Conservation (phyloP, 2,329 filamentous ascomycete genomes). For the Ophiosphaerella narmari region DNA sequence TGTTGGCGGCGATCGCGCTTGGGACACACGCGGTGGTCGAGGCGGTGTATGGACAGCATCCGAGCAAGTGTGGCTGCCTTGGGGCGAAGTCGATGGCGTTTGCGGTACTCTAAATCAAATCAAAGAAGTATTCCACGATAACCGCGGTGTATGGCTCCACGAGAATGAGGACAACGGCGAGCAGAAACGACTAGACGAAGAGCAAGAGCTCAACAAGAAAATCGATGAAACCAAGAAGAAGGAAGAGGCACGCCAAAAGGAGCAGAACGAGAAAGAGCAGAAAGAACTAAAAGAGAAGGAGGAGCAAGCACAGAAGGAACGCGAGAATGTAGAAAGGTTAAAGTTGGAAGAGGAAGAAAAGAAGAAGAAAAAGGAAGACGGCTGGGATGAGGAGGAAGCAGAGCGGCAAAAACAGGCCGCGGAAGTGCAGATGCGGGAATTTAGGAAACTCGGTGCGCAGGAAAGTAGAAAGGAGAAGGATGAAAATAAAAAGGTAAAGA, state of each 20-base stretch:
- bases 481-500: too few species aligned
- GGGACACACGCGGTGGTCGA: constrained; percentile 57
- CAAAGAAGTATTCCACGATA: constrained; percentile 55
- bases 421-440: neutral
- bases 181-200: constrained; percentile 14
- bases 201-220: constrained; percentile 14
- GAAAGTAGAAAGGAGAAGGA: too few species aligned
- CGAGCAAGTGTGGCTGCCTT: constrained; percentile 53
- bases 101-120: constrained; percentile 43
- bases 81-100: constrained; percentile 51
- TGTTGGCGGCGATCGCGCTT: constrained; percentile 53
- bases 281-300: constrained; percentile 11
- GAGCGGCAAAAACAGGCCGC: neutral
- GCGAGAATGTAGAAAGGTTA: constrained; percentile 2
- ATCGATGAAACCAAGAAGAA: constrained; percentile 22
- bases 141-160: constrained; percentile 48
- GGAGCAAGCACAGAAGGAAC: constrained; percentile 10
- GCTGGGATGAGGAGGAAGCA: constrained; percentile 6
- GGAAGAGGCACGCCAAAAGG: constrained; percentile 7
- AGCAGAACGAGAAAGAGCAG: constrained; percentile 12
- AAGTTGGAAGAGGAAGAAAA: constrained; percentile 2
- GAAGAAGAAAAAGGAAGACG: constrained; percentile 6
- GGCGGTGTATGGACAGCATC: constrained; percentile 60
- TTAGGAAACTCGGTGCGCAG: too few species aligned
- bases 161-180: constrained; percentile 29